A percentile compares a stretch with the other conserved stretches of the same genome.
Conservation (phyloP, 495 filamentous ascomycete genomes). For the Hyaloscypha finlandica region DNA sequence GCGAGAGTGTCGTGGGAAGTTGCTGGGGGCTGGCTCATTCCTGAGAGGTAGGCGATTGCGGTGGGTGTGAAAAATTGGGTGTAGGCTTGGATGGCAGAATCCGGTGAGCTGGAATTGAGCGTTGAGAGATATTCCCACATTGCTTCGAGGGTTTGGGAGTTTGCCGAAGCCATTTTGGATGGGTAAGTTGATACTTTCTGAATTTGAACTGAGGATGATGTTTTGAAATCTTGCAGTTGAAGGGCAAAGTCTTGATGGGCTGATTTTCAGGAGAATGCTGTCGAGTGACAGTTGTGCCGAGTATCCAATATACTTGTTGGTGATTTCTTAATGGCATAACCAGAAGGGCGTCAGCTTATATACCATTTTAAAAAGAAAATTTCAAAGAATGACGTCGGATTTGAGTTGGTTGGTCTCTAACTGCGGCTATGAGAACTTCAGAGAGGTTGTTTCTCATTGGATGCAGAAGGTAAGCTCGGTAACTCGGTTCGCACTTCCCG, state of each 20-base stretch:
- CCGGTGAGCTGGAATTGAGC: background rate
- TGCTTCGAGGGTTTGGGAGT: background rate
- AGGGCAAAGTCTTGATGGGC: background rate
- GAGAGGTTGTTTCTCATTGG: no score
- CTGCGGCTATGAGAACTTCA: no score
- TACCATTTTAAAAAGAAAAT: no score
- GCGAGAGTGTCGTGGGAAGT: background rate
- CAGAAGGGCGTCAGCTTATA: no score
- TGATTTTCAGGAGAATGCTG: no score
- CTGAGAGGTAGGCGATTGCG: constrained; percentile 1
- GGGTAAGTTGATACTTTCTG: background rate
- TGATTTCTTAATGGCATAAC: no score
- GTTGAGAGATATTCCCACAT: constrained; percentile 4
- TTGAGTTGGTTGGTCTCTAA: no score
- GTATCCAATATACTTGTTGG: no score
- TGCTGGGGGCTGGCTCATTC: background rate
- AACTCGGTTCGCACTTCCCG: no score
- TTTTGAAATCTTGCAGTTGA: background rate
- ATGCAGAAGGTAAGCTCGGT: no score
- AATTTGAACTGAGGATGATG: background rate
- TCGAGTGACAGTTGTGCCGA: no score
- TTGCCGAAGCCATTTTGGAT: constrained; percentile 2
- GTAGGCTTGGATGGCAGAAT: background rate
- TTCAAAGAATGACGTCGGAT: no score
- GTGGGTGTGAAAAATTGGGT: background rate